Evolutionary conservation across 306 rosid genomes (phyloP), one percentile per base, ranked within the genome.

Genomic region (Fragaria ananassa): DNA sequence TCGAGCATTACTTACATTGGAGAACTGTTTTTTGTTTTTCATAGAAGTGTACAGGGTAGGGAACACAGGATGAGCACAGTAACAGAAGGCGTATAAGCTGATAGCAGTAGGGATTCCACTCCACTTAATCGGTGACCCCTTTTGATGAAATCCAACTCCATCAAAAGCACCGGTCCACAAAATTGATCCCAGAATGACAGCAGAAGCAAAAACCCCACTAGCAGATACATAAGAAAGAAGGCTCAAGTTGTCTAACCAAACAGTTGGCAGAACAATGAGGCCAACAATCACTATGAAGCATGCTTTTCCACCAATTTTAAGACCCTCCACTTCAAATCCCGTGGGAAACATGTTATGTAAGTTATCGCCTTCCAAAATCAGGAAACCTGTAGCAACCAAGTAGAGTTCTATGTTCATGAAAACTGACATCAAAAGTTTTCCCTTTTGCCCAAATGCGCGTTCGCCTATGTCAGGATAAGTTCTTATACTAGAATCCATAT

Each of bases 21-120:
- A 83, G 77, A 95, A 95, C 15, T 95, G 98, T 4, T 72, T 88
- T 81, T 88, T 92, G 74, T 87, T 81, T 64, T 75, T 82, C 96
- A 89, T 92, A 15, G 98, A 92, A 53, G 86, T 90, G 83, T 90
- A 90, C 46, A 95, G 78, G 11, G 93, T 87, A 11, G 97, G 98
- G 64, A 95, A 95, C 51, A 92, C 92, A 0, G 98, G 96, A 79
- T 95, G 98, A 0, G 97, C 97, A 74, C 97, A 90, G 17, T 89
- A 92, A 72, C 97, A 95, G 41, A 95, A 95, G 19, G 96, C 91
- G 62, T 77, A 92, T 70, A 95, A 87, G 86, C 93, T 90, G 66
- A 90, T 76, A 21, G 97, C 78, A 5, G 89, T 89, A 1, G 96
- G 95, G 58, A 89, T 69, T 0, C 97, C 98, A 49, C 57, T 79